Conservation (phyloP, 2,329 filamentous ascomycete genomes). For the Trichoderma aggressivum region DNA sequence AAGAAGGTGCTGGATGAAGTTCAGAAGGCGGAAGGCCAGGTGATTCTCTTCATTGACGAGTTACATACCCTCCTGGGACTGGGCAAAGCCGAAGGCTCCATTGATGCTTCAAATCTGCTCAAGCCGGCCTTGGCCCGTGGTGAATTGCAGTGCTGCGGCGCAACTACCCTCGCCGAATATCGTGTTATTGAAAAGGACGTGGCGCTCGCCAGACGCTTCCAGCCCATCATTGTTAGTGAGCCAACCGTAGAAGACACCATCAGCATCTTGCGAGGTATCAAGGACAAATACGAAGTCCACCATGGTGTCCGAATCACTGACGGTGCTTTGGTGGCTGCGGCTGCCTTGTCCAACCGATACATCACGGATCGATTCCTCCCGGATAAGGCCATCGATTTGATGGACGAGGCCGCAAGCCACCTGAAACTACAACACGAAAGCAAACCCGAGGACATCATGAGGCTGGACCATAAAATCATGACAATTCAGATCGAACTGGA, state of each 20-base stretch:
- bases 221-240: slow-evolving; percentile 90
- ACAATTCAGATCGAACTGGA: slow-evolving; percentile 97
- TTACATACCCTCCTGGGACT: slow-evolving; percentile 87
- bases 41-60: slow-evolving; percentile 95
- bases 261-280: slow-evolving; percentile 92
- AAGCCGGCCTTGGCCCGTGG: slow-evolving; percentile 92
- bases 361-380: slow-evolving; percentile 94
- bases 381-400: slow-evolving; percentile 94
- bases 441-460: slow-evolving; percentile 91
- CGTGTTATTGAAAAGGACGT: slow-evolving; percentile 94
- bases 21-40: slow-evolving; percentile 78
- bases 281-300: slow-evolving; percentile 95
- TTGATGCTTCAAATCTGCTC: slow-evolving; percentile 90
- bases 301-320: slow-evolving; percentile 96
- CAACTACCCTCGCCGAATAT: slow-evolving; percentile 90
- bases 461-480: slow-evolving; percentile 91
- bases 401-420: slow-evolving; percentile 91
- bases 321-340: slow-evolving; percentile 84
- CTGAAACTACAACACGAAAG: slow-evolving; percentile 92
- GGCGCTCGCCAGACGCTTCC: slow-evolving; percentile 85
- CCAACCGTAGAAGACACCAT: slow-evolving; percentile 90
- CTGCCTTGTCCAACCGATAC: slow-evolving; percentile 90
- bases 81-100: slow-evolving; percentile 92
- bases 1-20: slow-evolving; percentile 92
- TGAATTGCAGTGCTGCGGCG: slow-evolving; percentile 91